A percentile compares a stretch with the other conserved stretches of the same genome.
phyloP scores from a whole-genome alignment of 768 basidiomycete species.

The Amanita rimosa region DNA sequence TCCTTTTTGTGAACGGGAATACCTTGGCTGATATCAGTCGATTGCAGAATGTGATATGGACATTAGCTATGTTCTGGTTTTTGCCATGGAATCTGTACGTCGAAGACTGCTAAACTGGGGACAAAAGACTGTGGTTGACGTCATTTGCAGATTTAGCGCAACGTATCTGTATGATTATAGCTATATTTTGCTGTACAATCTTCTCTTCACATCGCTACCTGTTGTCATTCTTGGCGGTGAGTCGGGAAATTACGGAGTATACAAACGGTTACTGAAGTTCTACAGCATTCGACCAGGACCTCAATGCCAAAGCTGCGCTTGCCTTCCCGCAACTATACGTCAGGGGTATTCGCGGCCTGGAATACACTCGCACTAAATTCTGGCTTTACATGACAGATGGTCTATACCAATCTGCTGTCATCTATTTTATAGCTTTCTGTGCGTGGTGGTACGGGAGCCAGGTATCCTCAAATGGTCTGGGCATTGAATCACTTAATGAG shows the following conservation, averaged over 20 bases:
- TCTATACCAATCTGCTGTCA: constrained; percentile 80
- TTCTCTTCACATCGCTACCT: constrained; percentile 89
- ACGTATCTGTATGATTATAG: constrained; percentile 95
- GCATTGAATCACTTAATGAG: constrained; percentile 72
- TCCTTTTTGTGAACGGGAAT: not conserved
- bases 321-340: constrained; percentile 95
- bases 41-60: constrained; percentile 81
- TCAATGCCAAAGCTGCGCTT: constrained; percentile 79
- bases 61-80: constrained; percentile 90
- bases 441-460: constrained; percentile 57
- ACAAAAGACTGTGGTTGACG: constrained; percentile 1
- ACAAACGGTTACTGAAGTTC: constrained; percentile 2
- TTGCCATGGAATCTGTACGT: constrained; percentile 57
- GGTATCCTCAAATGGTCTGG: constrained; percentile 67
- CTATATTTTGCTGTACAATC: constrained; percentile 84
- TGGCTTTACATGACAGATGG: constrained; percentile 95
- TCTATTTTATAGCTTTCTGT: constrained; percentile 80
- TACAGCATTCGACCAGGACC: constrained; percentile 88
- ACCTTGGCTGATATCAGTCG: constrained; percentile 6
- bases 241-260: not conserved
- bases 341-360: constrained; percentile 85
- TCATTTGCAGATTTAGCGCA: constrained; percentile 65
- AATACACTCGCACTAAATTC: constrained; percentile 87
- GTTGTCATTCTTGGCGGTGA: constrained; percentile 83
- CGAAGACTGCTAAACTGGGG: not conserved